These are phyloP conservation scores for Cladosporium sp. DNA, from an alignment of 2,329 filamentous ascomycete genomes.

Conservation along the genomic window DNA sequence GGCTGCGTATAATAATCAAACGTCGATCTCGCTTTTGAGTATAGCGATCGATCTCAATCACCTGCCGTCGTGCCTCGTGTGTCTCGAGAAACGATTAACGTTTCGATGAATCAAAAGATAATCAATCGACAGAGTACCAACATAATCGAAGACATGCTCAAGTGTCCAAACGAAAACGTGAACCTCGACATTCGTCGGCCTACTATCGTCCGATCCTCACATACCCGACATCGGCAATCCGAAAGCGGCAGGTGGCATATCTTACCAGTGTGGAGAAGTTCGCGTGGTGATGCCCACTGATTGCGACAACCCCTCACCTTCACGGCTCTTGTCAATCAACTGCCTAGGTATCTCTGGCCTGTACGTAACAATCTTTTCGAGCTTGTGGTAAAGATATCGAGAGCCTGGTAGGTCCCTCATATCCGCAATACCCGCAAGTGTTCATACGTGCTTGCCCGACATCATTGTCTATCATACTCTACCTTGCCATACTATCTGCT, in stretches of 20 bases:
- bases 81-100: neutral
- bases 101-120: neutral
- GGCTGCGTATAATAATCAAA: neutral
- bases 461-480: slow-evolving; percentile 11
- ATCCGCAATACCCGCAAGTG: slow-evolving; percentile 16
- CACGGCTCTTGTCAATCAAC: neutral
- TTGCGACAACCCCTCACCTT: slow-evolving; percentile 3
- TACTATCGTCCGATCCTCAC: neutral
- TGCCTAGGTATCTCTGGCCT: neutral
- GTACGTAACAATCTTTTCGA: slow-evolving; percentile 9
- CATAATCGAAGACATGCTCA: neutral
- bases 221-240: slow-evolving; percentile 3
- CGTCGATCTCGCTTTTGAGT: too few species aligned
- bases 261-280: neutral
- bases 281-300: neutral
- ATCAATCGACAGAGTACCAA: too few species aligned
- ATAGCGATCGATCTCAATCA: neutral
- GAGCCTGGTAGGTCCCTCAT: neutral
- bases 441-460: neutral
- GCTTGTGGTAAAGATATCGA: neutral
- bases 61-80: neutral
- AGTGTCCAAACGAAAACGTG: too few species aligned
- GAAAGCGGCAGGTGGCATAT: slow-evolving; percentile 9
- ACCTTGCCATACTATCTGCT: neutral
- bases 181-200: neutral